Evolutionary conservation across 2,329 filamentous ascomycete genomes (phyloP).

Genomic region (Sporothrix schenckii): DNA sequence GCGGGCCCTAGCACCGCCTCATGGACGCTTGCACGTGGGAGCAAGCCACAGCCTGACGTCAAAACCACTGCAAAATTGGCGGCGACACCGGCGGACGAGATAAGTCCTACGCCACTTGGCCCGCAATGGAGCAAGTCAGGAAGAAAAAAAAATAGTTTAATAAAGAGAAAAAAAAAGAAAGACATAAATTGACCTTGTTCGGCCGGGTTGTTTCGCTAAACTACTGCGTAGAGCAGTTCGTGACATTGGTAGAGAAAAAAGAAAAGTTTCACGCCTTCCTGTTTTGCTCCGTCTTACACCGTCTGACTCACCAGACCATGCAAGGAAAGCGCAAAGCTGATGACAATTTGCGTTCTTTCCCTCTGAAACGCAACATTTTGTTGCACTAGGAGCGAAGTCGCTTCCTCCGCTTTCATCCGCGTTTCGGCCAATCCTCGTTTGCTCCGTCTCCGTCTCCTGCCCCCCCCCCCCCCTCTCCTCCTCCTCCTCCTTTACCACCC

Average conservation of each 20-base stretch:
- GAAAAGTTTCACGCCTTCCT: neutral
- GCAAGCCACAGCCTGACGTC: constrained; percentile 22
- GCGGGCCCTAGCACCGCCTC: constrained; percentile 2
- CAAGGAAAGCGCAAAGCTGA: neutral
- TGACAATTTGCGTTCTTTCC: neutral
- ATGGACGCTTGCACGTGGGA: neutral
- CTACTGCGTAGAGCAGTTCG: neutral
- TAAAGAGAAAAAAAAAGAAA: neutral
- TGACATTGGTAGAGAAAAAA: constrained; percentile 1
- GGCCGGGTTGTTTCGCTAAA: constrained; percentile 13
- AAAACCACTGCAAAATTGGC: neutral
- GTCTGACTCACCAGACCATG: constrained; percentile 14
- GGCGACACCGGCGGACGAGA: neutral
- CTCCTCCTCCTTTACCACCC: neutral
- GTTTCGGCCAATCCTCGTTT: neutral
- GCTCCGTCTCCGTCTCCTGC: neutral
- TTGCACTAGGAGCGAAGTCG: constrained; percentile 12
- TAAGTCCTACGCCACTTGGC: neutral
- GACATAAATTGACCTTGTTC: neutral
- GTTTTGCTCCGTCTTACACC: neutral
- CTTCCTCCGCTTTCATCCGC: neutral
- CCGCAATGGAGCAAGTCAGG: neutral
- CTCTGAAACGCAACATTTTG: neutral
- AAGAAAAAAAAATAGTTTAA: constrained; percentile 14
- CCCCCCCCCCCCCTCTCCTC: neutral